Evolutionary conservation across 2,329 filamentous ascomycete species (phyloP), one percentile per base, ranked within the genome.

Genomic region (Aciculosporium take): DNA sequence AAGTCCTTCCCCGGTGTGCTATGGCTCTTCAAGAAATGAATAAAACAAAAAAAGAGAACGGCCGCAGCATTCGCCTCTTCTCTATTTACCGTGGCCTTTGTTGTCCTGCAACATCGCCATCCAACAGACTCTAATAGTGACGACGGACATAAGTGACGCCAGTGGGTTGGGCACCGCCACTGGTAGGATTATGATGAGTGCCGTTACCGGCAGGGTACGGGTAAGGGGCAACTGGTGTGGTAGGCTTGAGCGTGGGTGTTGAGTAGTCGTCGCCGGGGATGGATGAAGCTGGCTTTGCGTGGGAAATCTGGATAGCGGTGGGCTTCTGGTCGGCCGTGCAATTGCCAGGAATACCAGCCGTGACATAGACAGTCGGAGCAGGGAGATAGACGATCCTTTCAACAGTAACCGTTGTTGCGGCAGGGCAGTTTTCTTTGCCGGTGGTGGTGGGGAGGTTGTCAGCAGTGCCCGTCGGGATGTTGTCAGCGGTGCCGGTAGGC

Each of bases 121-220:
- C 29, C 12, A 37, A 37, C 20, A 3, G 1, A 12, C 9, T 39
- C n/a, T 58, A 62, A n/a, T n/a, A n/a, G n/a, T n/a, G n/a, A 45
- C 54, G 58, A 48, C 53, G 51, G 42, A 57, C 54, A 43, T 53
- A 53, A 43, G 53, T 53, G 48, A 56, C 58, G 47, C 61, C 62
- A 41, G 61, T 58, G 44, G 62, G 58, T 31, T 46, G 46, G 29
- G 58, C 53, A 28, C 49, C 53, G 39, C 59, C 59, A 46, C 53
- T 46, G 36, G 58, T 39, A 13, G 37, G 47, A 43, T 45, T 39
- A 13, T 28, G 47, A 43, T 45, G 46, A 38, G 62, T 61, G 44
- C 56, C 56, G 58, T 63, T 63, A 47, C 54, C 54, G 39, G 53
- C 56, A 38, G 66, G 66, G 58, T 59, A 66, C 48, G 66, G 66